Evolutionary conservation across 2,329 filamentous ascomycete genomes (phyloP).

Genomic region (Colletotrichum theobromicola): DNA sequence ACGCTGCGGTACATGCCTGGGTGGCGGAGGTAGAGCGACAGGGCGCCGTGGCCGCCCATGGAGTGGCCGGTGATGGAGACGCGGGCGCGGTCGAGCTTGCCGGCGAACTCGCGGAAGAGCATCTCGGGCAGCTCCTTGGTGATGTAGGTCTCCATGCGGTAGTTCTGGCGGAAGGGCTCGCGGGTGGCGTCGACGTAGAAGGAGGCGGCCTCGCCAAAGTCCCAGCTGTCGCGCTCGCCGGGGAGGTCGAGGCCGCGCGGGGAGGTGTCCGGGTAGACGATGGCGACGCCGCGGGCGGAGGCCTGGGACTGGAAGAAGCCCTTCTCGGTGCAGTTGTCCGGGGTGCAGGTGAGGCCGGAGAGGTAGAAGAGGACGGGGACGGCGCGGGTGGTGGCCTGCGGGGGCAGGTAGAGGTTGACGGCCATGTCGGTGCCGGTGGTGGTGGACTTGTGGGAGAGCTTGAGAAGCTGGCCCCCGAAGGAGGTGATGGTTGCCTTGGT

Average conservation of each 20-base stretch:
- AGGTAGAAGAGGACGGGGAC: slow-evolving; percentile 92
- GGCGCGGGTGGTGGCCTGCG: slow-evolving; percentile 61
- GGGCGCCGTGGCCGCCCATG: slow-evolving; percentile 96
- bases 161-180: slow-evolving; percentile 76
- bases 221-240: slow-evolving; percentile 86
- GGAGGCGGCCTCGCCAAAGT: slow-evolving; percentile 90
- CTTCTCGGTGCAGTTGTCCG: slow-evolving; percentile 81
- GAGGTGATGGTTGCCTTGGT: slow-evolving; percentile 88
- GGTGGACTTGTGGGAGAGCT: slow-evolving; percentile 84
- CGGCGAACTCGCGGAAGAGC: slow-evolving; percentile 74
- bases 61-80: slow-evolving; percentile 92
- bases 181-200: slow-evolving; percentile 92
- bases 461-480: slow-evolving; percentile 93
- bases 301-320: slow-evolving; percentile 93
- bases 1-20: slow-evolving; percentile 89
- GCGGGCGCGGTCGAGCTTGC: slow-evolving; percentile 68
- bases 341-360: slow-evolving; percentile 92
- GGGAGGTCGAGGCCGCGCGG: slow-evolving; percentile 82
- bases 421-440: slow-evolving; percentile 87
- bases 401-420: slow-evolving; percentile 90
- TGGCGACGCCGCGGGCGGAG: slow-evolving; percentile 80
- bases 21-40: slow-evolving; percentile 91
- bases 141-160: slow-evolving; percentile 96
- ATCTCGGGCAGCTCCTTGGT: slow-evolving; percentile 82
- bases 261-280: slow-evolving; percentile 94